Base-by-base conservation (phyloP, 2,329 filamentous ascomycete species). In the Pyrenophora teres region DNA sequence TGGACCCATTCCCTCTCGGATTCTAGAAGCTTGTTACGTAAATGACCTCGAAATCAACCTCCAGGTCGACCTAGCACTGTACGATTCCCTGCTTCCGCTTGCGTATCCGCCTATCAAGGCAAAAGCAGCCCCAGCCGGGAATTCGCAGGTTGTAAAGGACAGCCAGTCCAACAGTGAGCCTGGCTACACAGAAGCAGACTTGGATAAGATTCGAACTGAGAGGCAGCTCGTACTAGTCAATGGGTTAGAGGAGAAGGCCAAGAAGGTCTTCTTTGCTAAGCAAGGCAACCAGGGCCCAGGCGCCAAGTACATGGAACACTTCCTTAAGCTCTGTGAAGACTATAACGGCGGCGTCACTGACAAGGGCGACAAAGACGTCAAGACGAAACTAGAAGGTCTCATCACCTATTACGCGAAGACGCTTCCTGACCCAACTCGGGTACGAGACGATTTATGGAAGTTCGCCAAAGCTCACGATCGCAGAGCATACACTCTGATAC, bases 391-490 rank as follows among this genome's bases (percentile, higher is more conserved):
- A 25, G 84, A 86, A 50, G 86, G 83, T 60, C 84, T 91, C 10
- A 85, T 95, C 38, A 81, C 87, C 44, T 90, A 87, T 68, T 78
- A 96, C 36, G 82, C 86, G 4, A 85, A 86, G 56, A 87, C 87
- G 49, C 84, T 96, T 46, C 90, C 92, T 0, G 93, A 99, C 62
- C 77, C 85, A 0, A 71, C 83, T 45, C 86, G 88, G 60, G 87
- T 89, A 15, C 84, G 83, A 30, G 83, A 85, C 13, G 92, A 97
- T 72, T 78, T 99, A 10, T 87, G 90, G 76, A 95, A 90, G 65
- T 97, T 97, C 69, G 92, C 91, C 32, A 96, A 93, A 73, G 81
- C 87, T 62, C 90, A 97, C 66, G 92, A 99, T 70, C 87, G 93
- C 44, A 87, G 94, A 49, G 89, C 85, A 64, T 97, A 97, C 73